A percentile compares a stretch with the other conserved stretches of the same genome.
phyloP scores from a whole-genome alignment of 441 rosid genomes.

The Eruca vesicaria region DNA sequence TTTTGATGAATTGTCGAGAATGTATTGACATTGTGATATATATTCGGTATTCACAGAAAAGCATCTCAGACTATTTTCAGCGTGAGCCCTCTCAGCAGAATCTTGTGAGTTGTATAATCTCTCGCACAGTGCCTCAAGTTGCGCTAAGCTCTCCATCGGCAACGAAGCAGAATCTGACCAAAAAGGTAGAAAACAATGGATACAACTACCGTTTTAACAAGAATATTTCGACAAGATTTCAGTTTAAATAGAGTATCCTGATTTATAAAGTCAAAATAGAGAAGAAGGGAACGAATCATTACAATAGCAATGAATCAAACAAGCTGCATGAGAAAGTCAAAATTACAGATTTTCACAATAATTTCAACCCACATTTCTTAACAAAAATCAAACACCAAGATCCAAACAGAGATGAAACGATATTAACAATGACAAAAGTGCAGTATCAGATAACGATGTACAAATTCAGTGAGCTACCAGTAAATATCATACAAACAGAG shows the following conservation, averaged over 20 bases:
- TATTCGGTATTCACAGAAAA: constrained; percentile 89
- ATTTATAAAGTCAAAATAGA: neutral
- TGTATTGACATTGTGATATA: constrained; percentile 96
- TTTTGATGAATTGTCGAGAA: constrained; percentile 94
- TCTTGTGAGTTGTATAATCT: constrained; percentile 95
- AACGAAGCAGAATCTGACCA: constrained; percentile 31
- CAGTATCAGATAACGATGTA: constrained; percentile 1
- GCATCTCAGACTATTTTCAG: constrained; percentile 92
- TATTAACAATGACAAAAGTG: constrained; percentile 2
- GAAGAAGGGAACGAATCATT: constrained; percentile 17
- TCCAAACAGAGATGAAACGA: constrained; percentile 19
- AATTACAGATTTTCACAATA: constrained; percentile 11
- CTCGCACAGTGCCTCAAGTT: constrained; percentile 96
- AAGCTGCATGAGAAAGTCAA: neutral
- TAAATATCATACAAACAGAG: constrained; percentile 24
- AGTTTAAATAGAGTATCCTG: constrained; percentile 8
- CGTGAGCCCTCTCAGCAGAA: constrained; percentile 87
- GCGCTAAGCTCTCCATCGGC: constrained; percentile 93
- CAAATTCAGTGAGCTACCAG: constrained; percentile 7
- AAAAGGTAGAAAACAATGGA: constrained; percentile 33
- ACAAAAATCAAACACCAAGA: neutral
- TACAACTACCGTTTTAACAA: constrained; percentile 31
- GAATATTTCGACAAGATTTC: constrained; percentile 17
- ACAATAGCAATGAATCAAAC: constrained; percentile 17
- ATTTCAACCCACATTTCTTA: neutral